These are phyloP conservation scores for Lavandula angustifolia DNA, from an alignment of 257 asterid genomes.

Conservation along the genomic window DNA sequence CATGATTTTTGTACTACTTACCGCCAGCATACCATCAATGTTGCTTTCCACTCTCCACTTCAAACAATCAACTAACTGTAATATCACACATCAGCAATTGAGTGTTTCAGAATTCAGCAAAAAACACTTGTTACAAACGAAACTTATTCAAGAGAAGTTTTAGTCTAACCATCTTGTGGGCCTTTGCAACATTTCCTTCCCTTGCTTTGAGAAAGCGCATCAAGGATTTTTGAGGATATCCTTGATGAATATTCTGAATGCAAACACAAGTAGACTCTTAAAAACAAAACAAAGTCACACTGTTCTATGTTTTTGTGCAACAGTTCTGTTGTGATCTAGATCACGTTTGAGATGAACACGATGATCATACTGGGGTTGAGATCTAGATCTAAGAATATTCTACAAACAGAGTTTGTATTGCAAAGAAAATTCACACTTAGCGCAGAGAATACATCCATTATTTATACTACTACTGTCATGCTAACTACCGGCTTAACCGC, in stretches of 20 bases:
- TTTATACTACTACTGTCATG: no score
- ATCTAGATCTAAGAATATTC: no score
- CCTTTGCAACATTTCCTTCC: slow-evolving; percentile 63
- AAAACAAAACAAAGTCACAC: no score
- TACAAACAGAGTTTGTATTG: no score
- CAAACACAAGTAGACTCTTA: no score
- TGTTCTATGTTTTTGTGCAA: no score
- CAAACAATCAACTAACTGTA: slow-evolving; percentile 65
- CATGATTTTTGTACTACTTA: slow-evolving; percentile 36
- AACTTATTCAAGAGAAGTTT: slow-evolving; percentile 1
- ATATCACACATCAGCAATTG: slow-evolving; percentile 33
- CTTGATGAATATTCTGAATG: slow-evolving; percentile 65
- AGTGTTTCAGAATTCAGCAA: slow-evolving; percentile 28
- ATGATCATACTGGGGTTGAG: no score
- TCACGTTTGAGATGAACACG: no score
- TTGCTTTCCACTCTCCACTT: slow-evolving; percentile 69
- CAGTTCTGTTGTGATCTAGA: no score
- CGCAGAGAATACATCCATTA: no score
- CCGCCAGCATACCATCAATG: slow-evolving; percentile 66
- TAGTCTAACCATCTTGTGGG: slow-evolving; percentile 63
- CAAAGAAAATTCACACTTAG: no score
- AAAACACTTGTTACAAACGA: slow-evolving; percentile 5
- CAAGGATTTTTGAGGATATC: slow-evolving; percentile 57
- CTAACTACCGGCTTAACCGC: no score
- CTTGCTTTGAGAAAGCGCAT: slow-evolving; percentile 69